phyloP scores from a whole-genome alignment of 257 asterid species.

The Osmanthus fragrans region DNA sequence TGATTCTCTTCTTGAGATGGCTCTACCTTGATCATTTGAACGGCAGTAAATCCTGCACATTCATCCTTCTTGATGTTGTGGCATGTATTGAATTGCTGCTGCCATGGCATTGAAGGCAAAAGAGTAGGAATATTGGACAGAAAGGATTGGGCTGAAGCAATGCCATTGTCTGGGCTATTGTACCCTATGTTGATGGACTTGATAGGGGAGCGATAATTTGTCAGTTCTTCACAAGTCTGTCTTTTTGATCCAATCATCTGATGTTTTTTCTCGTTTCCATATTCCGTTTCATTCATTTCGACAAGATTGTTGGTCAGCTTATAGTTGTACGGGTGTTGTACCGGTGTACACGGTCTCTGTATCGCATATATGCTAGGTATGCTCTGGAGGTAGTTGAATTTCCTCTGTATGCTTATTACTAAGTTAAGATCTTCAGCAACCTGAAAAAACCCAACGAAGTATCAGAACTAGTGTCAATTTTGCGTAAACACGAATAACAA shows the following conservation, averaged over 20 bases:
- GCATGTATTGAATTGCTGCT: slow-evolving; percentile 15
- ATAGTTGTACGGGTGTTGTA: slow-evolving; percentile 33
- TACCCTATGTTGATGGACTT: slow-evolving; percentile 56
- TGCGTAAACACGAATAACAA: no score
- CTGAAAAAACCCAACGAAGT: slow-evolving; percentile 28
- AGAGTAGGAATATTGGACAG: slow-evolving; percentile 64
- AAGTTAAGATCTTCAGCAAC: slow-evolving; percentile 62
- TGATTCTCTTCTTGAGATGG: slow-evolving; percentile 37
- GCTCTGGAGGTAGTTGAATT: slow-evolving; percentile 69
- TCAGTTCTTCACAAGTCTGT: slow-evolving; percentile 32
- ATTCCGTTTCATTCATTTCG: slow-evolving; percentile 24
- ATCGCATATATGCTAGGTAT: slow-evolving; percentile 57
- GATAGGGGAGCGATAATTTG: slow-evolving; percentile 27
- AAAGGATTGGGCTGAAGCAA: slow-evolving; percentile 36
- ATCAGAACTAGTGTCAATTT: neutral
- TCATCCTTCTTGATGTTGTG: slow-evolving; percentile 24
- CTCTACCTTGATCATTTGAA: slow-evolving; percentile 38
- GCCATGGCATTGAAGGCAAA: slow-evolving; percentile 36
- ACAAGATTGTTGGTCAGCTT: slow-evolving; percentile 28
- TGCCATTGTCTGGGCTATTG: slow-evolving; percentile 47
- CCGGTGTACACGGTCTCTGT: slow-evolving; percentile 56
- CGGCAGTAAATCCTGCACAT: neutral
- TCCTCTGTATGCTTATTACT: slow-evolving; percentile 68
- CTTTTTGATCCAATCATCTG: slow-evolving; percentile 47
- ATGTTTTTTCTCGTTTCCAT: slow-evolving; percentile 31